These are phyloP conservation scores for Cytospora paraplurivora DNA, from an alignment of 2,329 filamentous ascomycete genomes.

Conservation along the genomic window DNA sequence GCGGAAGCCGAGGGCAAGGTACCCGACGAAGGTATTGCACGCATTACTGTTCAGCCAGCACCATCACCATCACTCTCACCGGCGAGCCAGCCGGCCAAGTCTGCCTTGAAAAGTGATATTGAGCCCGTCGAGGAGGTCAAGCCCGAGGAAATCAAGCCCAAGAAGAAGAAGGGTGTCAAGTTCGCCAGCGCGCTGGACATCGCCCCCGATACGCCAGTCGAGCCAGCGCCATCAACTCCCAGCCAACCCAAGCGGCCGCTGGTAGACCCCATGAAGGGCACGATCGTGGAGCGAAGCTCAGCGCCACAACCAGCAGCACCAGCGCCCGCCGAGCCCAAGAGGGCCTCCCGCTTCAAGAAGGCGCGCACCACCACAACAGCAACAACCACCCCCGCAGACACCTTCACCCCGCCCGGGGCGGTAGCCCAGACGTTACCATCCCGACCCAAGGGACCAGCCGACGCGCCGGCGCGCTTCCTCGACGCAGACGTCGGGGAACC, in stretches of 20 bases:
- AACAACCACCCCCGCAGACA: conserved; percentile 12
- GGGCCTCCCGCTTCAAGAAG: conserved; percentile 56
- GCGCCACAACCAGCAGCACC: conserved; percentile 23
- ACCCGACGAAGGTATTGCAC: conserved; percentile 56
- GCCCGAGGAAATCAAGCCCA: conserved; percentile 20
- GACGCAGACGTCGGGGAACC: conserved; percentile 32
- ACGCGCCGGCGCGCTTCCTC: conserved; percentile 46
- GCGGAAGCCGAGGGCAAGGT: conserved; percentile 6
- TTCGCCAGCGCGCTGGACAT: conserved; percentile 78
- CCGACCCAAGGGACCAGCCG: conserved; percentile 46
- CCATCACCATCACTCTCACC: conserved; percentile 7
- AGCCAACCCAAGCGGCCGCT: conserved; percentile 33
- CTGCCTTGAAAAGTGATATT: conserved; percentile 31
- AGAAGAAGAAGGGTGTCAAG: conserved; percentile 70
- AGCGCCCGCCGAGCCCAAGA: conserved; percentile 38
- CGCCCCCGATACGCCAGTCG: conserved; percentile 46
- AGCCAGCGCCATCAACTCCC: conserved; percentile 32
- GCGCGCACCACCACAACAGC: conserved; percentile 36
- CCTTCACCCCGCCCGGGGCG: background rate
- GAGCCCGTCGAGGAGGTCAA: conserved; percentile 29
- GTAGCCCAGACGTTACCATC: background rate
- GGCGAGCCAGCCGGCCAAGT: conserved; percentile 37
- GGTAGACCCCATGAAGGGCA: conserved; percentile 32
- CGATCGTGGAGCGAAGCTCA: conserved; percentile 35
- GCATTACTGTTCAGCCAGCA: conserved; percentile 51